Conservation (phyloP, 2,329 filamentous ascomycete genomes). For the Neocatenulostroma microsporum region DNA sequence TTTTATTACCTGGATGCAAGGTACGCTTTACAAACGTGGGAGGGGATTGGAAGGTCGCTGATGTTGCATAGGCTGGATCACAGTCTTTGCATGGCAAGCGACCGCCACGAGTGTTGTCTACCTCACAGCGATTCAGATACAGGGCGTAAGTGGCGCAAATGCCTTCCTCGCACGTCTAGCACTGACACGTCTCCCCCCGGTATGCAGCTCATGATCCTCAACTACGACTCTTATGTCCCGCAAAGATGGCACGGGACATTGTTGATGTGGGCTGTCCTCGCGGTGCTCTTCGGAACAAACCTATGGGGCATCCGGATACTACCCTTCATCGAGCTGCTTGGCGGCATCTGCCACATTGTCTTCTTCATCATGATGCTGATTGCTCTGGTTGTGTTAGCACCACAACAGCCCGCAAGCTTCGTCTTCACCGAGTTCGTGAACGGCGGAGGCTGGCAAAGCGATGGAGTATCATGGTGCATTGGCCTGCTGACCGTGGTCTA, state of each 20-base stretch:
- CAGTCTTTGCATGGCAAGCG: constrained; percentile 26
- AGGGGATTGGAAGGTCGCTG: too few species aligned
- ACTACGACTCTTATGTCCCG: constrained; percentile 21
- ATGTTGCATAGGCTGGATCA: constrained; percentile 36
- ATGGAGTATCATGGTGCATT: constrained; percentile 31
- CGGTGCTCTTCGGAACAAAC: constrained; percentile 16
- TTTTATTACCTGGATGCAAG: constrained; percentile 25
- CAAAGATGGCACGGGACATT: constrained; percentile 9
- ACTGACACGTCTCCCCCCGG: too few species aligned
- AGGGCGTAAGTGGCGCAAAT: too few species aligned
- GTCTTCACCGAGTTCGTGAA: constrained; percentile 25
- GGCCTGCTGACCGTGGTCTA: constrained; percentile 25
- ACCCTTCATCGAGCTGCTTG: not conserved
- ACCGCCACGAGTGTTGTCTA: constrained; percentile 17
- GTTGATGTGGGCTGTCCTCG: constrained; percentile 25
- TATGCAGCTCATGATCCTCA: constrained; percentile 32
- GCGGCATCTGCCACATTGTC: not conserved
- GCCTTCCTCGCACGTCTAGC: too few species aligned
- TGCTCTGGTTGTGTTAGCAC: constrained; percentile 15
- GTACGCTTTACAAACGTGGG: too few species aligned
- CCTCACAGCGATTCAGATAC: constrained; percentile 29
- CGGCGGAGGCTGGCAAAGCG: constrained; percentile 28
- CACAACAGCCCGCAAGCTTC: constrained; percentile 27
- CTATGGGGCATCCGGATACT: constrained; percentile 12
- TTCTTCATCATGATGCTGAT: constrained; percentile 1